These are phyloP conservation scores for Daldinia sp. DNA, from an alignment of 2,329 filamentous ascomycete genomes.

Conservation along the genomic window DNA sequence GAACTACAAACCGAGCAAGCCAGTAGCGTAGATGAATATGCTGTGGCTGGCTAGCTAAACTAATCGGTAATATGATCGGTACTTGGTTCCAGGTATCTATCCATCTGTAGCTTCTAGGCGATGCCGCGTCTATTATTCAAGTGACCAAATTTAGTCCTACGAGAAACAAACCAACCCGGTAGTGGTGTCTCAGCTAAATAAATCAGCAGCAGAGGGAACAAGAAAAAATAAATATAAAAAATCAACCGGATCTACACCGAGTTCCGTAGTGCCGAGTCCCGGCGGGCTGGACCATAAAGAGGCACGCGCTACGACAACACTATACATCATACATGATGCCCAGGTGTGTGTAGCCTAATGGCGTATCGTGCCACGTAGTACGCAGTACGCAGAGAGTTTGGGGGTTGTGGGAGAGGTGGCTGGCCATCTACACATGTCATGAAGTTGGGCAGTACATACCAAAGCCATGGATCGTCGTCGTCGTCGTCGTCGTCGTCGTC, in stretches of 20 bases:
- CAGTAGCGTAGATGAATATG: background rate
- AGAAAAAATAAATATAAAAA: background rate
- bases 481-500: no score
- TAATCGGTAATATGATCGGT: background rate
- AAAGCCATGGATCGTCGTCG: no score
- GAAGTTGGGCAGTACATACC: no score
- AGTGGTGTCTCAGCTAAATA: background rate
- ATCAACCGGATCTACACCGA: background rate
- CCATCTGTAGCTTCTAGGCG: background rate
- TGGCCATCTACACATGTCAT: no score
- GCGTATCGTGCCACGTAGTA: no score
- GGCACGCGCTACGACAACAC: background rate
- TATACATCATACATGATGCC: no score
- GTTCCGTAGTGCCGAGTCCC: constrained; percentile 4
- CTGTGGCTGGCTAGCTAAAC: background rate
- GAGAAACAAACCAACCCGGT: background rate
- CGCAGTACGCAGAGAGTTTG: no score
- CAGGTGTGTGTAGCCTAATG: no score
- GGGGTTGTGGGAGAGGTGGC: no score
- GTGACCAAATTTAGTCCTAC: background rate
- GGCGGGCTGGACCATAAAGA: background rate
- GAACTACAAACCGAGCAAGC: background rate
- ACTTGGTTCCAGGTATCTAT: background rate
- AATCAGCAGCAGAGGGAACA: background rate
- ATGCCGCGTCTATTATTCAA: no score